These are phyloP conservation scores for Cyanidium caldarium DNA, from an alignment of 23 red algal genomes.

Conservation along the genomic window DNA sequence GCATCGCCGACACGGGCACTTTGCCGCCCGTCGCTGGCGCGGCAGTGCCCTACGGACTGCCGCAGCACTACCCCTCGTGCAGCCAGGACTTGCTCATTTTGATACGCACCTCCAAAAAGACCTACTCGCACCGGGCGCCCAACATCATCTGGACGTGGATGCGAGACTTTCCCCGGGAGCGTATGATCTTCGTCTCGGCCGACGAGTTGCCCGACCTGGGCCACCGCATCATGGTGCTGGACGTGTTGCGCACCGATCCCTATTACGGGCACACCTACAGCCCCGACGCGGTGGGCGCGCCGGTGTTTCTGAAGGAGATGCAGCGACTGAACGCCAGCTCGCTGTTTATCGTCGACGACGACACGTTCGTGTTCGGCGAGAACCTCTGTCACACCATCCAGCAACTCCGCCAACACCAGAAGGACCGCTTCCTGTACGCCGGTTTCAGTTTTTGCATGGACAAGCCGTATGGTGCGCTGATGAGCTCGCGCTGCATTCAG, in stretches of 20 bases:
- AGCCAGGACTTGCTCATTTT: not conserved
- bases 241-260: not conserved
- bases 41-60: not conserved
- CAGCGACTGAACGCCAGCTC: not conserved
- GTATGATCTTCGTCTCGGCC: not conserved
- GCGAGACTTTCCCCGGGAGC: constrained; percentile 3
- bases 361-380: not conserved
- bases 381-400: constrained; percentile 1
- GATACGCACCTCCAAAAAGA: not conserved
- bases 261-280: constrained; percentile 5
- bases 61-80: not conserved
- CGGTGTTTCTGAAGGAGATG: not conserved
- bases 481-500: not conserved
- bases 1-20: too few species aligned
- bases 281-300: not conserved
- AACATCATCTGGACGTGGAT: not conserved
- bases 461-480: not conserved
- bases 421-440: not conserved
- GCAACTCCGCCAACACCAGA: not conserved
- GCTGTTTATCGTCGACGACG: not conserved
- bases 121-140: not conserved
- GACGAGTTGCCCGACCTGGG: not conserved
- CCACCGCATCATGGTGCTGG: not conserved
- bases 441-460: constrained; percentile 7
- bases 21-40: too few species aligned